Evolutionary conservation across 805 yeast genomes (phyloP).

Genomic region (Candida pseudoglaebosa): DNA sequence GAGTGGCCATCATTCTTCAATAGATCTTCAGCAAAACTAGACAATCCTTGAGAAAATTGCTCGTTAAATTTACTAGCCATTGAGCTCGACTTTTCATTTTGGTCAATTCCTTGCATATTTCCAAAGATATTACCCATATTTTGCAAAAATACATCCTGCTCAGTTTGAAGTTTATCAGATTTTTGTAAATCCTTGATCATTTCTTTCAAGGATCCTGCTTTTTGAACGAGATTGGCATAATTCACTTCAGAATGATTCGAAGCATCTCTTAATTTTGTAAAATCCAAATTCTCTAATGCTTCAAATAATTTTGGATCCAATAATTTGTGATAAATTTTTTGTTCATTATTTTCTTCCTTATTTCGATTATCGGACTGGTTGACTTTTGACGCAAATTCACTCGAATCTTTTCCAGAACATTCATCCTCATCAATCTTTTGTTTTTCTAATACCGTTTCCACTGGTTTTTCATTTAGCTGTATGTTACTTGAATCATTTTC

Average conservation of each 20-base stretch:
- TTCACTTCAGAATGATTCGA: constrained; percentile 8
- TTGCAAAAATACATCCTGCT: constrained; percentile 18
- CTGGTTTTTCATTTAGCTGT: background rate
- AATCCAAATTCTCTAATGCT: constrained; percentile 24
- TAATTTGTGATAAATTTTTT: constrained; percentile 18
- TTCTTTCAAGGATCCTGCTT: constrained; percentile 23
- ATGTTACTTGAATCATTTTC: background rate
- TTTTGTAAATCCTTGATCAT: constrained; percentile 22
- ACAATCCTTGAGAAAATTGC: constrained; percentile 22
- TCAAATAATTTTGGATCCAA: constrained; percentile 25
- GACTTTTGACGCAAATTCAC: background rate
- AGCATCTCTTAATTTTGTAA: constrained; percentile 18
- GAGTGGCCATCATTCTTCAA: constrained; percentile 73
- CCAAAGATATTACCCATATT: constrained; percentile 20
- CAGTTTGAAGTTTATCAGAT: constrained; percentile 23
- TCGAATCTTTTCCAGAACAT: background rate
- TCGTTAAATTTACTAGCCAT: constrained; percentile 13
- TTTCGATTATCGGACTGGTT: too few species aligned
- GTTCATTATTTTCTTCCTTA: constrained; percentile 12
- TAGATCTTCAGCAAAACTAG: constrained; percentile 68
- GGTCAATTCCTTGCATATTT: constrained; percentile 7
- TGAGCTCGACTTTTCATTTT: constrained; percentile 3
- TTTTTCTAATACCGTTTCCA: background rate
- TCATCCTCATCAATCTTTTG: background rate
- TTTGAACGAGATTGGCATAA: constrained; percentile 18